phyloP scores from a whole-genome alignment of 371 early-diverging fungal genomes.

The Haplosporangium sp. region DNA sequence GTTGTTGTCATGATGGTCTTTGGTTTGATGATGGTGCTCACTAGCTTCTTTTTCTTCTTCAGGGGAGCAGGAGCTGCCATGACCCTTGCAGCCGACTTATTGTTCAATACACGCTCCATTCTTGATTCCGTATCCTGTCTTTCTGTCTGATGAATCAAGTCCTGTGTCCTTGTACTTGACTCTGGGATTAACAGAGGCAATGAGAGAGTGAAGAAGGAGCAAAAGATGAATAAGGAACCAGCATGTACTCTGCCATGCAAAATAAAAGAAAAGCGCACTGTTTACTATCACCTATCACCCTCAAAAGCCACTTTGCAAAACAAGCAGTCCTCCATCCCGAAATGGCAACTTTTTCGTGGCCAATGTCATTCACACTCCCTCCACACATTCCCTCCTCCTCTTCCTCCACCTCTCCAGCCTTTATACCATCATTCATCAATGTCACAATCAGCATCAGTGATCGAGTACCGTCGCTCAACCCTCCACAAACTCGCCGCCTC shows the following conservation, averaged over 20 bases:
- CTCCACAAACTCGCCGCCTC: slow-evolving; percentile 35
- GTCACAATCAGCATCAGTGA: slow-evolving; percentile 13
- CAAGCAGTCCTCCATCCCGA: too few relatives aligned
- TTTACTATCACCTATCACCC: too few relatives aligned
- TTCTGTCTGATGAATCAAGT: background rate
- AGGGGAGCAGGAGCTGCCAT: slow-evolving; percentile 42
- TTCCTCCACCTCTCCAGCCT: background rate
- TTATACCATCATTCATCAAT: too few relatives aligned
- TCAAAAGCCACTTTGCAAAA: too few relatives aligned
- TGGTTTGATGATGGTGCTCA: slow-evolving; percentile 26
- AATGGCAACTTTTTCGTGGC: too few relatives aligned
- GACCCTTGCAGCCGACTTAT: slow-evolving; percentile 44
- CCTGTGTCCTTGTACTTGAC: background rate
- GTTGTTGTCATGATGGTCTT: slow-evolving; percentile 5
- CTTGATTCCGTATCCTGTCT: background rate
- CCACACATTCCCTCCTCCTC: background rate
- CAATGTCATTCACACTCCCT: background rate
- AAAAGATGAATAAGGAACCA: too few relatives aligned
- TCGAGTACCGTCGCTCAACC: slow-evolving; percentile 29
- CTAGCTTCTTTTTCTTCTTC: slow-evolving; percentile 45
- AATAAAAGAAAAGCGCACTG: too few relatives aligned
- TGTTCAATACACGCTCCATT: slow-evolving; percentile 41
- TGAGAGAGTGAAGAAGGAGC: too few relatives aligned
- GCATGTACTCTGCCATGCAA: too few relatives aligned
- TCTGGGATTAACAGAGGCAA: too few relatives aligned